These are phyloP conservation scores for Claviceps monticola DNA, from an alignment of 2,329 filamentous ascomycete species.

Conservation along the genomic window DNA sequence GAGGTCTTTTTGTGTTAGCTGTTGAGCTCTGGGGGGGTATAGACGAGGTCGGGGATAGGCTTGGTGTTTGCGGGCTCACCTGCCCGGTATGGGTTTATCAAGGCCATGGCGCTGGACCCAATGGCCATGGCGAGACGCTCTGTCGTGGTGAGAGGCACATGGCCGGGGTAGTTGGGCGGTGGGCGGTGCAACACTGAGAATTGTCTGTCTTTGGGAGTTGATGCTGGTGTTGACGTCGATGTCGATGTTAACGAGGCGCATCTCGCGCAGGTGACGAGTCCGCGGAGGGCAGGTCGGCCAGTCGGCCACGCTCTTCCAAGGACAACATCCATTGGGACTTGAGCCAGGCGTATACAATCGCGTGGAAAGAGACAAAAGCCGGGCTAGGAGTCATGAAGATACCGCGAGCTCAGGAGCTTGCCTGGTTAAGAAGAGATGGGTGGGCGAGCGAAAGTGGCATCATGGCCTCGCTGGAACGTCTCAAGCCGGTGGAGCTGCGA, in stretches of 20 bases:
- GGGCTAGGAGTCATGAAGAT: too few relatives aligned
- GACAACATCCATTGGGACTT: slow-evolving; percentile 13
- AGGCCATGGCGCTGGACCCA: slow-evolving; percentile 47
- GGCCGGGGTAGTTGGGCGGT: slow-evolving; percentile 75
- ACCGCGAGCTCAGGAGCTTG: too few relatives aligned
- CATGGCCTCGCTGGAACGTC: too few relatives aligned
- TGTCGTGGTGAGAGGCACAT: slow-evolving; percentile 70
- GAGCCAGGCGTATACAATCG: too few relatives aligned
- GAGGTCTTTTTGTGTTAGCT: slow-evolving; percentile 49
- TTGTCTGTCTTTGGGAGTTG: slow-evolving; percentile 6
- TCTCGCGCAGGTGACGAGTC: background rate
- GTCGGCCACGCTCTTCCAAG: slow-evolving; percentile 11
- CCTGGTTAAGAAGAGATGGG: too few relatives aligned
- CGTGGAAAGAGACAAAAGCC: too few relatives aligned
- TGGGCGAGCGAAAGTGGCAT: too few relatives aligned
- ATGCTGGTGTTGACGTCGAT: background rate
- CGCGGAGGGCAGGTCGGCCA: slow-evolving; percentile 9
- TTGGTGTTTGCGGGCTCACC: slow-evolving; percentile 29
- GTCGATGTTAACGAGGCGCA: background rate
- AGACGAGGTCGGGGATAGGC: background rate
- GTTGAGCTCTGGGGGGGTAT: too few relatives aligned
- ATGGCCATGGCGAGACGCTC: slow-evolving; percentile 62
- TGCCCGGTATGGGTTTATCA: slow-evolving; percentile 66
- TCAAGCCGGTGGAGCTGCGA: background rate
- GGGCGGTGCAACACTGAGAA: slow-evolving; percentile 77